Evolutionary conservation across 1,284 basidiomycete species (phyloP), one percentile per base, ranked within the genome.

Genomic region (Abortiporus biennis): DNA sequence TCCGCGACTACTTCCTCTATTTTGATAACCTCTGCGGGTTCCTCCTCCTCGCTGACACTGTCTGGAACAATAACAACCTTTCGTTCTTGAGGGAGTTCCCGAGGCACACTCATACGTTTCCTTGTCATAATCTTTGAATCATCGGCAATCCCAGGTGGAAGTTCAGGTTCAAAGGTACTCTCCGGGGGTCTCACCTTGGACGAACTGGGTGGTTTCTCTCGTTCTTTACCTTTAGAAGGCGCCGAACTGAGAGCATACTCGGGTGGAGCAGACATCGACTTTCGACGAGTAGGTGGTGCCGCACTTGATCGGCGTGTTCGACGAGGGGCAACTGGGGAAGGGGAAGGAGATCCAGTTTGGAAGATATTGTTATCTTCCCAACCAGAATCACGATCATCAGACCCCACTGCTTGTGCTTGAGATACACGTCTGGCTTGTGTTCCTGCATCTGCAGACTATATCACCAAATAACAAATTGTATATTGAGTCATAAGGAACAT

Each of bases 311-410:
- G 72, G 40, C 72, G 71, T 8, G 62, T 57, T 3, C 79, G 81
- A 4, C 80, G 74, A 24, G 80, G 77, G 17, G 80, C 76, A 6
- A 58, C 59, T 12, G 85, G 85, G 15, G 85, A 87, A 11, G 85
- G 85, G 11, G 80, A 84, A 54, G 88, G 85, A 3, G 80, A 80
- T 20, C 85, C 85, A 11, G 84, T 87, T 55, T 89, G 85, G 58
- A 89, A 89, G 30, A 88, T 76, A 48, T 89, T 89, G 52, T 86
- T 86, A 52, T 89, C 86, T 55, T 89, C 85, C 85, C 85, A 89
- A 23, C 84, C 85, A 50, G 85, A 87, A 45, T 87, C 83, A 22
- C 84, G 67, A 13, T 55, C 56, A 12, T 59, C 58, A n/a, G 27
- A 29, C 8, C 8, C 9, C 27, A 29, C 9, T 2, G 47, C 36